Percentiles rank a stretch among this genome's conserved stretches.
These are phyloP conservation scores for Arxiozyma telluris DNA, from an alignment of 1,139 yeast genomes.

Conservation along the genomic window DNA sequence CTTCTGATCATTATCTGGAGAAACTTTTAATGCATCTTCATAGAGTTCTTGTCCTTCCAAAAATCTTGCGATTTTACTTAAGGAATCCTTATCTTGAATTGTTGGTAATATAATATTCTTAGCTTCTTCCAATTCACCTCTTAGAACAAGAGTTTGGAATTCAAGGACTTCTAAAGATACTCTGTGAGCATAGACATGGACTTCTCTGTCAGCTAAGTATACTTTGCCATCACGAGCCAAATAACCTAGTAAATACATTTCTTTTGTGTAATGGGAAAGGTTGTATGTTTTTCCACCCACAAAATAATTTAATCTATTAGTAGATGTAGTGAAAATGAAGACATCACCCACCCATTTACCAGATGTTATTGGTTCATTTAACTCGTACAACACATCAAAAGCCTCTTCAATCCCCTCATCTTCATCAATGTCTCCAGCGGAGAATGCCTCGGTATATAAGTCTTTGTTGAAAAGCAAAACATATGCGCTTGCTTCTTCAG, in stretches of 20 bases:
- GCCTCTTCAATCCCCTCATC: constrained; percentile 85
- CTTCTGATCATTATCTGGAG: constrained; percentile 78
- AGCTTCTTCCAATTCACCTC: constrained; percentile 83
- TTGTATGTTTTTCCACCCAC: constrained; percentile 93
- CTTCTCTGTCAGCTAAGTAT: constrained; percentile 83
- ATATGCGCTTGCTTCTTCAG: constrained; percentile 55
- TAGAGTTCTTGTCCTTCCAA: constrained; percentile 85
- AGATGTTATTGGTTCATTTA: constrained; percentile 71
- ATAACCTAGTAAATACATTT: constrained; percentile 81
- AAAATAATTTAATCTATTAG: constrained; percentile 84
- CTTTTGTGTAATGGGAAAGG: constrained; percentile 86
- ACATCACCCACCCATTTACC: constrained; percentile 98
- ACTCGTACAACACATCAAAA: constrained; percentile 76
- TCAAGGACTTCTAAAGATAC: constrained; percentile 81
- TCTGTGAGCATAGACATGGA: constrained; percentile 73
- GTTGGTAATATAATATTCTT: constrained; percentile 54
- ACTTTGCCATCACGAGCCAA: constrained; percentile 82
- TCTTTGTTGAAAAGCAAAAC: constrained; percentile 67
- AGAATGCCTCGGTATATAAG: constrained; percentile 54
- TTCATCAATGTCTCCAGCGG: constrained; percentile 50
- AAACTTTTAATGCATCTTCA: constrained; percentile 71
- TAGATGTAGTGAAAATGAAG: constrained; percentile 75
- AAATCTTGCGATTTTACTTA: constrained; percentile 78
- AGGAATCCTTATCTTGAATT: constrained; percentile 57
- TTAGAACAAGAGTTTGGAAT: constrained; percentile 87